These are phyloP conservation scores for Talaromyces borbonicus DNA, from an alignment of 495 filamentous ascomycete genomes.

Conservation along the genomic window DNA sequence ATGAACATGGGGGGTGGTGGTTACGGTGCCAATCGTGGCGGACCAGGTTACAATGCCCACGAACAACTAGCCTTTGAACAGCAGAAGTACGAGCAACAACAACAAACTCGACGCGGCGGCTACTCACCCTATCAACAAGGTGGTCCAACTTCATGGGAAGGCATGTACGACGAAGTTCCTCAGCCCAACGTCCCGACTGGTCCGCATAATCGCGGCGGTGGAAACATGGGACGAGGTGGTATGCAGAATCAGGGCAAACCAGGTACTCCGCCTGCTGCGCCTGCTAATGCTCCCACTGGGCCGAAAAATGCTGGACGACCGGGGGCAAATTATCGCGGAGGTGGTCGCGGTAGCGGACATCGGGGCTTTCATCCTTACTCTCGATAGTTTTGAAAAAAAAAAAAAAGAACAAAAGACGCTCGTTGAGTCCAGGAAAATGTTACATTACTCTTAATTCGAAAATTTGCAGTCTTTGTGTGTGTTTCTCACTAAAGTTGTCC, in stretches of 20 bases:
- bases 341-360: constrained; percentile 63
- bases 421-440: not conserved
- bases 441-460: too few relatives aligned
- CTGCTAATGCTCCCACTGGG: constrained; percentile 89
- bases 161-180: constrained; percentile 98
- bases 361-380: constrained; percentile 78
- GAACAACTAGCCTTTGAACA: constrained; percentile 80
- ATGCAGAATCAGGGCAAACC: constrained; percentile 12
- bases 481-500: too few relatives aligned
- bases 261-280: constrained; percentile 56
- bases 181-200: constrained; percentile 60
- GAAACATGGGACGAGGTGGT: constrained; percentile 44
- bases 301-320: constrained; percentile 93
- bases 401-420: not conserved
- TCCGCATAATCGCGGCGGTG: constrained; percentile 40
- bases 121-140: constrained; percentile 44
- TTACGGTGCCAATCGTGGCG: constrained; percentile 26
- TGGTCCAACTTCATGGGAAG: constrained; percentile 82
- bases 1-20: constrained; percentile 3
- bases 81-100: constrained; percentile 76
- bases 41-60: constrained; percentile 57
- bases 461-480: too few relatives aligned
- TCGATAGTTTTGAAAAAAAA: constrained; percentile 18
- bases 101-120: constrained; percentile 44
- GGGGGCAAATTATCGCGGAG: constrained; percentile 89